Evolutionary conservation across 2,329 filamentous ascomycete genomes (phyloP).

Genomic region (Fusarium aywerte): DNA sequence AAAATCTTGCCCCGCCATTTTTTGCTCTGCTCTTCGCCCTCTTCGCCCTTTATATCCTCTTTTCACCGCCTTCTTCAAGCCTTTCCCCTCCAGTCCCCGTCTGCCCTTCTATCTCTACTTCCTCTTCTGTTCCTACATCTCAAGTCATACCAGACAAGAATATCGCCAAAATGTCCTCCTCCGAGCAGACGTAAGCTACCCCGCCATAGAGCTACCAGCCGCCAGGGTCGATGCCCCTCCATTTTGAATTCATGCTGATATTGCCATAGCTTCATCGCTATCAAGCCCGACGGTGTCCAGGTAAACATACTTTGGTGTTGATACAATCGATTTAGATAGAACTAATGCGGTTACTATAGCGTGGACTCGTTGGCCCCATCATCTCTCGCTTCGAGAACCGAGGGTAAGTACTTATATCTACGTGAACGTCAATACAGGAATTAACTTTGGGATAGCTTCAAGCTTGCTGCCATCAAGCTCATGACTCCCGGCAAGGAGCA

Average conservation of each 20-base stretch:
- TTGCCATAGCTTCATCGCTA: conserved; percentile 90
- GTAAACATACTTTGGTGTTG: conserved; percentile 61
- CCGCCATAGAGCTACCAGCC: conserved; percentile 44
- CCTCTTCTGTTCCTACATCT: conserved; percentile 46
- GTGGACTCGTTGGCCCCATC: conserved; percentile 97
- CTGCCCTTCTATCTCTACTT: conserved; percentile 38
- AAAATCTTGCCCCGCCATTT: conserved; percentile 58
- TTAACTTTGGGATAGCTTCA: conserved; percentile 73
- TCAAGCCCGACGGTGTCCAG: conserved; percentile 99
- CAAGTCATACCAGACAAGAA: conserved; percentile 45
- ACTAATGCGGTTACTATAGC: conserved; percentile 64
- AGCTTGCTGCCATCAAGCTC: conserved; percentile 98
- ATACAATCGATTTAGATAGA: not conserved
- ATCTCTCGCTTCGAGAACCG: conserved; percentile 98
- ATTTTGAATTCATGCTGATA: conserved; percentile 41
- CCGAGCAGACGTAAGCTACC: conserved; percentile 84
- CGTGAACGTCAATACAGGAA: conserved; percentile 11
- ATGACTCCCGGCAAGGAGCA: conserved; percentile 88
- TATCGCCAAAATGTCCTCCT: conserved; percentile 70
- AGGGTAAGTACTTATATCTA: conserved; percentile 66
- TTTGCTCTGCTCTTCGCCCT: conserved; percentile 55
- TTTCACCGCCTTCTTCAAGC: conserved; percentile 48
- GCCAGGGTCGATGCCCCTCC: conserved; percentile 36
- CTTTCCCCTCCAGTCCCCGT: conserved; percentile 48
- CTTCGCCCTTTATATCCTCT: conserved; percentile 52